These are phyloP conservation scores for Hemileccinum rubropunctum DNA, from an alignment of 768 basidiomycete genomes.

Conservation along the genomic window DNA sequence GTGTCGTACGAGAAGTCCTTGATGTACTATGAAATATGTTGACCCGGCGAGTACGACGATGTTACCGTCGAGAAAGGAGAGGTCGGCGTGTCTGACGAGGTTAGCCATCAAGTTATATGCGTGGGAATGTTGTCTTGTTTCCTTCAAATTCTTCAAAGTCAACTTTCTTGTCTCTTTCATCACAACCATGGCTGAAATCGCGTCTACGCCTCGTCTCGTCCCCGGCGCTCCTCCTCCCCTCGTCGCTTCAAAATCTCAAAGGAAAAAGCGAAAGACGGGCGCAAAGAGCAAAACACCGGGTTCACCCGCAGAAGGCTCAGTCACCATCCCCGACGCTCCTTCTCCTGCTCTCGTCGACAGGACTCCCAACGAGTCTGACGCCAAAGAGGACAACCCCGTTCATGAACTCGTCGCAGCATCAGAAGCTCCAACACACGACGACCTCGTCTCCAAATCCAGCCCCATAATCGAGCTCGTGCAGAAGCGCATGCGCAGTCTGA, in stretches of 20 bases:
- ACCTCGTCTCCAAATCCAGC: slow-evolving; percentile 49
- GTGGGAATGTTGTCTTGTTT: slow-evolving; percentile 16
- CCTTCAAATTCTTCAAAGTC: slow-evolving; percentile 13
- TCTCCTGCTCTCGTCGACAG: slow-evolving; percentile 48
- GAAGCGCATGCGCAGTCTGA: slow-evolving; percentile 73
- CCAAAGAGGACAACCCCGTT: slow-evolving; percentile 45
- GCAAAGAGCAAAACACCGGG: slow-evolving; percentile 44
- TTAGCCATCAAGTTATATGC: slow-evolving; percentile 16
- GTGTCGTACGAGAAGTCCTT: slow-evolving; percentile 61
- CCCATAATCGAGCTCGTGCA: slow-evolving; percentile 76
- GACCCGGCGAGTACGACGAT: slow-evolving; percentile 56
- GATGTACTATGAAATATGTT: slow-evolving; percentile 68
- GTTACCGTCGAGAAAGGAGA: slow-evolving; percentile 71
- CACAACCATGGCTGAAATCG: slow-evolving; percentile 37
- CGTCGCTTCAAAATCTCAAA: slow-evolving; percentile 53
- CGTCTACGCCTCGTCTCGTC: slow-evolving; percentile 50
- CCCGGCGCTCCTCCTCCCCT: slow-evolving; percentile 79
- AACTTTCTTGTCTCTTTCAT: neutral
- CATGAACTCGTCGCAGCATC: slow-evolving; percentile 44
- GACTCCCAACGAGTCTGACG: slow-evolving; percentile 46
- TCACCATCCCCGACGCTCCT: slow-evolving; percentile 42
- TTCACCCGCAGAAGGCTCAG: slow-evolving; percentile 40
- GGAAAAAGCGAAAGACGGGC: slow-evolving; percentile 69
- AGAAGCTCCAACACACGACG: slow-evolving; percentile 44
- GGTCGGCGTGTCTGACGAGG: slow-evolving; percentile 45